Conservation (phyloP, 2,329 filamentous ascomycete genomes). For the Graphiopsis chlorocephala region DNA sequence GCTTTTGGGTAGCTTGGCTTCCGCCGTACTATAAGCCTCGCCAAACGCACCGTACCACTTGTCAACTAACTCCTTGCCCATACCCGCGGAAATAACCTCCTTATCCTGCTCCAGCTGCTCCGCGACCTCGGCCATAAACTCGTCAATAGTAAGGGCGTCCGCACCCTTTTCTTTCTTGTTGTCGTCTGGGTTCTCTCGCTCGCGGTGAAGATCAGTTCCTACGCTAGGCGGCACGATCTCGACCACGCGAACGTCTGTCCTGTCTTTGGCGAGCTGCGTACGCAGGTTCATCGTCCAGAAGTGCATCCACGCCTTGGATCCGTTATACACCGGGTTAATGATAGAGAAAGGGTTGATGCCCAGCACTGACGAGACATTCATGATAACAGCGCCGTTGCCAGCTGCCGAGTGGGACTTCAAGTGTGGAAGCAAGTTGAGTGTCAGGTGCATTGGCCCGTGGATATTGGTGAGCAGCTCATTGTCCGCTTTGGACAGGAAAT, state of each 20-base stretch:
- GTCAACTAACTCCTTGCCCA: conserved; percentile 41
- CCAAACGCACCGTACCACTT: conserved; percentile 43
- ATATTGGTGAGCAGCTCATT: conserved; percentile 60
- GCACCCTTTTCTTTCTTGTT: conserved; percentile 58
- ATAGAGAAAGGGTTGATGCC: conserved; percentile 53
- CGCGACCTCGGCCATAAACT: conserved; percentile 53
- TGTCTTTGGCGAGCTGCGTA: conserved; percentile 45
- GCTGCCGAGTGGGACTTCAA: conserved; percentile 41
- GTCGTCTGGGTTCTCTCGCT: conserved; percentile 55
- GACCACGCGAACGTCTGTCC: conserved; percentile 47
- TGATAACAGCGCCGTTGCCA: conserved; percentile 40
- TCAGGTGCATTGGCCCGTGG: conserved; percentile 57
- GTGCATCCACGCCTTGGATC: conserved; percentile 58
- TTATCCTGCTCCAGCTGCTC: conserved; percentile 47
- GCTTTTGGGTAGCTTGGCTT: conserved; percentile 17
- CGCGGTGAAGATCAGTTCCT: conserved; percentile 54
- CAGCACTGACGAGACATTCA: conserved; percentile 56
- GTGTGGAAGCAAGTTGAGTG: conserved; percentile 49
- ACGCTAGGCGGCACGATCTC: conserved; percentile 58
- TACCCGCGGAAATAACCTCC: conserved; percentile 51
- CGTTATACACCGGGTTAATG: conserved; percentile 60
- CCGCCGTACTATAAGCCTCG: conserved; percentile 26
- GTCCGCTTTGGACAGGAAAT: conserved; percentile 53
- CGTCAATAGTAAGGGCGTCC: conserved; percentile 48
- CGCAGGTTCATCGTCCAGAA: conserved; percentile 57